Evolutionary conservation across 1,284 basidiomycete species (phyloP).

Genomic region (Thecaphora thlaspeos): DNA sequence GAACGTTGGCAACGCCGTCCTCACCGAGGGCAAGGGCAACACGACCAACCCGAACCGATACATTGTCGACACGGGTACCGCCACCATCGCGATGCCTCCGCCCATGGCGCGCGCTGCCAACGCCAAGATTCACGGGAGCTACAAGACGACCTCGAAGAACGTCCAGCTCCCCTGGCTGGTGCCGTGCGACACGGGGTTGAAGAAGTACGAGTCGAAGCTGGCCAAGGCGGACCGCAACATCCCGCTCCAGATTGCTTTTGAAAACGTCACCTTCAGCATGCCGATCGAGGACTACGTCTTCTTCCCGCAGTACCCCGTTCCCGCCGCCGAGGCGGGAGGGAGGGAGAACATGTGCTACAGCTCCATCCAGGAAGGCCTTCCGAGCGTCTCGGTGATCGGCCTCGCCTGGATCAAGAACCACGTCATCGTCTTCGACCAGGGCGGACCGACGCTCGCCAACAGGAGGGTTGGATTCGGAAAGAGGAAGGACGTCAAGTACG

Average conservation of each 20-base stretch:
- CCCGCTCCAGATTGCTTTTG: slow-evolving; percentile 24
- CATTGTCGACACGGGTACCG: slow-evolving; percentile 44
- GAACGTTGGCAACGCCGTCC: slow-evolving; percentile 22
- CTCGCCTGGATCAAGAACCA: slow-evolving; percentile 47
- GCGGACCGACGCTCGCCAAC: slow-evolving; percentile 19
- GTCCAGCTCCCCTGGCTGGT: slow-evolving; percentile 36
- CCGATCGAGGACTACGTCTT: slow-evolving; percentile 42
- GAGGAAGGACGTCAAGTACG: slow-evolving; percentile 27
- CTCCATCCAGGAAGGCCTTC: slow-evolving; percentile 37
- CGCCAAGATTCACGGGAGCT: slow-evolving; percentile 27
- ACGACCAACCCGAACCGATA: slow-evolving; percentile 18
- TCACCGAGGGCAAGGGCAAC: slow-evolving; percentile 15
- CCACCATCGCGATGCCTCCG: slow-evolving; percentile 30
- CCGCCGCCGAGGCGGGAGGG: slow-evolving; percentile 21
- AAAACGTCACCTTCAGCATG: slow-evolving; percentile 29
- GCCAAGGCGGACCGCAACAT: slow-evolving; percentile 15
- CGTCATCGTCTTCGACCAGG: slow-evolving; percentile 38
- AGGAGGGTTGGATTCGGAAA: slow-evolving; percentile 31
- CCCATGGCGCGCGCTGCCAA: slow-evolving; percentile 30
- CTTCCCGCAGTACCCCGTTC: slow-evolving; percentile 37
- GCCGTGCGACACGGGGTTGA: slow-evolving; percentile 41
- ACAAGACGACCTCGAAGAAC: slow-evolving; percentile 13
- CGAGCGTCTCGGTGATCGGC: slow-evolving; percentile 35
- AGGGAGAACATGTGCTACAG: slow-evolving; percentile 33
- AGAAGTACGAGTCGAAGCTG: slow-evolving; percentile 27